These are phyloP conservation scores for Leptographium procerum DNA, from an alignment of 2,329 filamentous ascomycete genomes.

Conservation along the genomic window DNA sequence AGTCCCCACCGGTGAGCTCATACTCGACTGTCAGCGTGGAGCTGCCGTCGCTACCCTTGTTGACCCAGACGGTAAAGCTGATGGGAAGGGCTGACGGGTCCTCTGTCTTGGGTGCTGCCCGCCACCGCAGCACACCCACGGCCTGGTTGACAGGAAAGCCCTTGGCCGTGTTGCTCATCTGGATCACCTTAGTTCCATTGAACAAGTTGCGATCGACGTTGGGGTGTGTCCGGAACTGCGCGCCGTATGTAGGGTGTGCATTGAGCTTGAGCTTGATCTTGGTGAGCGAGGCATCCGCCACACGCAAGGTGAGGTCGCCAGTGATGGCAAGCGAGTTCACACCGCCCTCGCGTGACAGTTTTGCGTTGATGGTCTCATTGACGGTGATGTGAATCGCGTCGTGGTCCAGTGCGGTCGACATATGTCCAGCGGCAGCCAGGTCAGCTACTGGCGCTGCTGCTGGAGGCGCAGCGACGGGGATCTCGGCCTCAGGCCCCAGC, in stretches of 20 bases:
- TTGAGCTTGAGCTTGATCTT: slow-evolving; percentile 80
- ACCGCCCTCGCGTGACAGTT: slow-evolving; percentile 76
- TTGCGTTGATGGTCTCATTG: slow-evolving; percentile 81
- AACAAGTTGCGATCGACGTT: slow-evolving; percentile 90
- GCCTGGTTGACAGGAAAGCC: slow-evolving; percentile 92
- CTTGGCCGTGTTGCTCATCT: slow-evolving; percentile 77
- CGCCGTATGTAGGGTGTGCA: slow-evolving; percentile 67
- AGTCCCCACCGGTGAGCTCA: slow-evolving; percentile 72
- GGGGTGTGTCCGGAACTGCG: slow-evolving; percentile 88
- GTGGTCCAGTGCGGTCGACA: slow-evolving; percentile 59
- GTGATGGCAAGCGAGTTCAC: slow-evolving; percentile 80
- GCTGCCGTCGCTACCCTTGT: slow-evolving; percentile 67
- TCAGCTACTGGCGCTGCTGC: slow-evolving; percentile 22
- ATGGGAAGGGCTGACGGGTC: slow-evolving; percentile 77
- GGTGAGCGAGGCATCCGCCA: slow-evolving; percentile 77
- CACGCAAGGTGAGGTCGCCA: slow-evolving; percentile 83
- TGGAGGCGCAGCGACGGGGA: slow-evolving; percentile 56
- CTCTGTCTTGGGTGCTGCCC: slow-evolving; percentile 69
- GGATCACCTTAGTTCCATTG: slow-evolving; percentile 70
- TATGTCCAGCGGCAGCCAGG: slow-evolving; percentile 23
- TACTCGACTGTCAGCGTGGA: slow-evolving; percentile 93
- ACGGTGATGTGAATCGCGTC: slow-evolving; percentile 83
- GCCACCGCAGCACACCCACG: slow-evolving; percentile 89
- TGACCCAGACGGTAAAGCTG: slow-evolving; percentile 96
- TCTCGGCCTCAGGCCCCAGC: slow-evolving; percentile 75